These are phyloP conservation scores for Pythium periplocum DNA, from an alignment of 352 stramenopile genomes.

Conservation along the genomic window DNA sequence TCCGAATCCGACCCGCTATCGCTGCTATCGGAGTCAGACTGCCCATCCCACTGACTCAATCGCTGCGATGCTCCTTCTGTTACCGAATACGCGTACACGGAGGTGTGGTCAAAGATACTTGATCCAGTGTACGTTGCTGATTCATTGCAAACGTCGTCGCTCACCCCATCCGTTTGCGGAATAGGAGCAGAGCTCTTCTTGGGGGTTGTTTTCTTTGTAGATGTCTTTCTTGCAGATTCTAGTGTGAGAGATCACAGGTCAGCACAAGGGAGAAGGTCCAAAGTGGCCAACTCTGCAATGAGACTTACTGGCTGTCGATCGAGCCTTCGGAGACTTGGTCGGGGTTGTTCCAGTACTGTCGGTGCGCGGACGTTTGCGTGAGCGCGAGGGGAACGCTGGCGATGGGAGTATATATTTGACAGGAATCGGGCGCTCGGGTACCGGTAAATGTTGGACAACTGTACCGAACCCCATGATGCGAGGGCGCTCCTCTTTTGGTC, in stretches of 20 bases:
- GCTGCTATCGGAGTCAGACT: constrained; percentile 52
- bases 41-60: constrained; percentile 44
- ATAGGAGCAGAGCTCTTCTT: too few species aligned
- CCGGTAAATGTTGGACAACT: constrained; percentile 65
- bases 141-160: too few species aligned
- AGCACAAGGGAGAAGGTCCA: too few species aligned
- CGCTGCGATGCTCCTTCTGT: not conserved
- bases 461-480: constrained; percentile 85
- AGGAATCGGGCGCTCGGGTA: constrained; percentile 51
- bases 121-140: too few species aligned
- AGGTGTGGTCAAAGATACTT: not conserved
- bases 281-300: too few species aligned
- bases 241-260: too few species aligned
- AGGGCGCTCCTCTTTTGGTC: constrained; percentile 62
- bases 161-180: too few species aligned
- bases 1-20: constrained; percentile 45
- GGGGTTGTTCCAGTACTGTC: constrained; percentile 24
- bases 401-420: constrained; percentile 67
- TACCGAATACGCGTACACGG: constrained; percentile 5
- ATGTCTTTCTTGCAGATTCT: too few species aligned
- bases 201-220: too few species aligned
- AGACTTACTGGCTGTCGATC: not conserved
- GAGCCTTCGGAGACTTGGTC: constrained; percentile 7
- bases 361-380: constrained; percentile 57
- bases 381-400: constrained; percentile 66